Conservation (phyloP, 768 basidiomycete genomes). For the Mycena amicta region DNA sequence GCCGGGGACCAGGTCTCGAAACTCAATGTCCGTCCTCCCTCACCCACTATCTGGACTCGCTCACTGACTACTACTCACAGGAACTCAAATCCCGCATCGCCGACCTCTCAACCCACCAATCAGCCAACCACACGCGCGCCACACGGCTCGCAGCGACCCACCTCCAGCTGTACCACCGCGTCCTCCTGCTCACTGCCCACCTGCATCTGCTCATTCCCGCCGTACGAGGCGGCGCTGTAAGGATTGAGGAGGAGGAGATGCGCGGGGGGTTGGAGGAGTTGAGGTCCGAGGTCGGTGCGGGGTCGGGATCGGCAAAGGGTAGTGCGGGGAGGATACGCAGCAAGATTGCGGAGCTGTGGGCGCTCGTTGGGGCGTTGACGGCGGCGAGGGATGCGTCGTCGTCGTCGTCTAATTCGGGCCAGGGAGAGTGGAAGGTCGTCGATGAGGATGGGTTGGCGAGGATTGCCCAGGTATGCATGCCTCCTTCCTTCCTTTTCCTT, state of each 20-base stretch:
- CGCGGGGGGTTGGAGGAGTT: slow-evolving; percentile 72
- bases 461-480: slow-evolving; percentile 2
- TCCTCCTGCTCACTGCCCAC: slow-evolving; percentile 72
- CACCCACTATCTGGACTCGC: no score
- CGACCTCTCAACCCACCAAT: slow-evolving; percentile 61
- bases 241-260: slow-evolving; percentile 79
- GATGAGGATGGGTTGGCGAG: slow-evolving; percentile 4
- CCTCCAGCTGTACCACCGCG: slow-evolving; percentile 69
- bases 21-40: slow-evolving; percentile 47
- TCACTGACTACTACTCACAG: no score
- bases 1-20: slow-evolving; percentile 68
- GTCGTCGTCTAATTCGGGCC: no score
- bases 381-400: slow-evolving; percentile 50
- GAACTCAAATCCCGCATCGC: slow-evolving; percentile 70
- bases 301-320: slow-evolving; percentile 29
- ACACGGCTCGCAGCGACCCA: slow-evolving; percentile 64
- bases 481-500: no score
- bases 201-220: slow-evolving; percentile 78
- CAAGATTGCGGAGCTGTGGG: slow-evolving; percentile 86
- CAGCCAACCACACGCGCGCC: slow-evolving; percentile 67
- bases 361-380: slow-evolving; percentile 72
- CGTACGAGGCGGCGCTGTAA: slow-evolving; percentile 72
- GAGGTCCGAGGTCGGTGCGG: slow-evolving; percentile 65
- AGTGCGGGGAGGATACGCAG: slow-evolving; percentile 58
- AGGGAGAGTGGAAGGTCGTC: slow-evolving; percentile 24